Conservation (phyloP, 228 moss, liverwort and hornwort species). For the Sphagnum magellanicum region DNA sequence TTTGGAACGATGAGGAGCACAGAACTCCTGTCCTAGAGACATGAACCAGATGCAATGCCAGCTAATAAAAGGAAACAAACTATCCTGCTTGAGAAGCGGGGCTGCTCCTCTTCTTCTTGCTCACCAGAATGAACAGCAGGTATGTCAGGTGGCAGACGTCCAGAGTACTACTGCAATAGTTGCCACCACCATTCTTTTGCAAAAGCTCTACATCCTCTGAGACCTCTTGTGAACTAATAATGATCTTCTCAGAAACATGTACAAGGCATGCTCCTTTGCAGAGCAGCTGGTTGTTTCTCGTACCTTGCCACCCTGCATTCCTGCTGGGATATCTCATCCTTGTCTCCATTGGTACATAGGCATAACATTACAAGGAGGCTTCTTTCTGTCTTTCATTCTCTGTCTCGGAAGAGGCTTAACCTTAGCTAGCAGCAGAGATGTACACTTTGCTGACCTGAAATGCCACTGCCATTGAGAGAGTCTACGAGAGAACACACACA, state of each 20-base stretch:
- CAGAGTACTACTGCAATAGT: neutral
- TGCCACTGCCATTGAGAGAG: no score
- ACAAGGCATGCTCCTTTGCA: neutral
- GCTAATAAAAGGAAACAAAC: neutral
- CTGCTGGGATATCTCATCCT: conserved; percentile 7
- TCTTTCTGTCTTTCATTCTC: neutral
- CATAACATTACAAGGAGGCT: neutral
- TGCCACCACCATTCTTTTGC: neutral
- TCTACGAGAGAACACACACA: no score
- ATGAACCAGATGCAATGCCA: neutral
- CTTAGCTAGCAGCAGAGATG: no score
- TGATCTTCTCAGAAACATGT: neutral
- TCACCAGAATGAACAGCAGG: neutral
- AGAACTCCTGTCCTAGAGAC: neutral
- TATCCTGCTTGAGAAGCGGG: neutral
- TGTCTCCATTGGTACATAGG: conserved; percentile 9
- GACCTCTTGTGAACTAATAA: neutral
- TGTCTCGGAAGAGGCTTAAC: no score
- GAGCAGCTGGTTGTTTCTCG: neutral
- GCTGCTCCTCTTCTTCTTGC: conserved; percentile 2
- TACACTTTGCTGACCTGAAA: no score
- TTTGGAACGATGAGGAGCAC: conserved; percentile 4
- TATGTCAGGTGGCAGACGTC: neutral
- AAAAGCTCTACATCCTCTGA: neutral
- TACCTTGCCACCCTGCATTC: neutral